Evolutionary conservation across 2,329 filamentous ascomycete species (phyloP), one percentile per base, ranked within the genome.

Genomic region (Fusarium equiseti): DNA sequence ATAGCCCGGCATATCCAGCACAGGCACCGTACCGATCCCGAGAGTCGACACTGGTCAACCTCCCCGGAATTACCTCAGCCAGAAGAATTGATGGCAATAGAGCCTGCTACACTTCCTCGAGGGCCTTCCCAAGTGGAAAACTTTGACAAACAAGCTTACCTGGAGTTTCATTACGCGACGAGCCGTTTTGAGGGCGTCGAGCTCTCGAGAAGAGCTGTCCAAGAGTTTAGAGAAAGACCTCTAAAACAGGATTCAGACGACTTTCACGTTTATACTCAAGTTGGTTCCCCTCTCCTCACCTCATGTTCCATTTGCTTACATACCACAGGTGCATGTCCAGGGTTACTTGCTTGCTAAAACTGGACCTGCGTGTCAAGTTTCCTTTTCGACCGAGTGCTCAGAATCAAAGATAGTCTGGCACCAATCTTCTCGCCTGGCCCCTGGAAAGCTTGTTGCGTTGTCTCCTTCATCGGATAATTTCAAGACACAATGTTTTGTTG

Each of bases 131-230:
- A 58, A 5, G 27, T 27, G 3, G 42, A 52, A 1, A 9, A 42
- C 0, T 27, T 35, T 2, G 61, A 68, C 3, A 78, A 77, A 22
- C 49, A 68, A 7, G 83, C 85, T 0, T 97, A 97, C 62, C 82
- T 97, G 0, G 83, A 88, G 32, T 86, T 89, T 0, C 92, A 97
- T 52, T 97, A 96, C 76, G 83, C 89, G 5, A 86, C 97, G 3
- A 84, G 94, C 10, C 87, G 94, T 5, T 92, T 94, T 75, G 94
- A 97, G 76, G 88, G 89, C 0, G 83, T 92, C 5, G 87, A 91
- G 15, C 86, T 90, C 2, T 83, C 97, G 1, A 87, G 94, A 9
- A 85, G 89, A 66, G 90, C 92, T 0, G 86, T 97, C 2, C 80
- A 82, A 1, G 79, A 84, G 15, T 86, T 92, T 58, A 85, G 35